Conservation (phyloP, 179 eudicot species). For the Beta lomatogona region DNA sequence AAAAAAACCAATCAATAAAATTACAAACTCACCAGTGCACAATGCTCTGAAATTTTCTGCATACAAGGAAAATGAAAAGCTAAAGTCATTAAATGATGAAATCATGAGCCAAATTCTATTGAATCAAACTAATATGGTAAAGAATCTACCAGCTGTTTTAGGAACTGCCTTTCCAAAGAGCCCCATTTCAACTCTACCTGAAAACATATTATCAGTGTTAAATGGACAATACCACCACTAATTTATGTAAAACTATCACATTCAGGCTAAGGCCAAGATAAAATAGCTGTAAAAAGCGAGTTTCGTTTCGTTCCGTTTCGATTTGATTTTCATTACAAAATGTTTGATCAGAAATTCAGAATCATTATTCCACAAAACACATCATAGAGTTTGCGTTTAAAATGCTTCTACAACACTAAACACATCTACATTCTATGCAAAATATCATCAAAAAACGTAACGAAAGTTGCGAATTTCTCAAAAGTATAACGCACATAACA, state of each 20-base stretch:
- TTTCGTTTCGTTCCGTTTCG: not conserved
- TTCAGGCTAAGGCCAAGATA: not conserved
- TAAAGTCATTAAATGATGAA: constrained; percentile 7
- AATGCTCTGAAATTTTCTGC: constrained; percentile 95
- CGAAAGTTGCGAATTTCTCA: not conserved
- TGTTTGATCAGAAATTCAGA: not conserved
- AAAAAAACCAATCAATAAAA: constrained; percentile 9
- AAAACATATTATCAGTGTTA: constrained; percentile 18
- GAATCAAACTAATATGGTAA: not conserved
- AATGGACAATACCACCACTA: not conserved
- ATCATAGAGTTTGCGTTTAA: not conserved
- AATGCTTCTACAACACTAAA: not conserved
- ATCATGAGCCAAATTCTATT: not conserved
- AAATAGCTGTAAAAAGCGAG: not conserved
- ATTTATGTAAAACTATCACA: not conserved
- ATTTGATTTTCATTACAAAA: not conserved
- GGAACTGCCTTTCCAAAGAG: constrained; percentile 98
- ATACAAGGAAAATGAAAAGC: constrained; percentile 4
- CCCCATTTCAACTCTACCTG: constrained; percentile 92
- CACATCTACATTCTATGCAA: not conserved
- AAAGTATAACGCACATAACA: not conserved
- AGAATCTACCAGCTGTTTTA: constrained; percentile 74
- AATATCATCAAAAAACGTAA: not conserved
- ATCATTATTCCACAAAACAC: no score
- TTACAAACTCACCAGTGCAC: constrained; percentile 77